These are phyloP conservation scores for Dispira simplex DNA, from an alignment of 192 early-diverging fungal species.

Conservation along the genomic window DNA sequence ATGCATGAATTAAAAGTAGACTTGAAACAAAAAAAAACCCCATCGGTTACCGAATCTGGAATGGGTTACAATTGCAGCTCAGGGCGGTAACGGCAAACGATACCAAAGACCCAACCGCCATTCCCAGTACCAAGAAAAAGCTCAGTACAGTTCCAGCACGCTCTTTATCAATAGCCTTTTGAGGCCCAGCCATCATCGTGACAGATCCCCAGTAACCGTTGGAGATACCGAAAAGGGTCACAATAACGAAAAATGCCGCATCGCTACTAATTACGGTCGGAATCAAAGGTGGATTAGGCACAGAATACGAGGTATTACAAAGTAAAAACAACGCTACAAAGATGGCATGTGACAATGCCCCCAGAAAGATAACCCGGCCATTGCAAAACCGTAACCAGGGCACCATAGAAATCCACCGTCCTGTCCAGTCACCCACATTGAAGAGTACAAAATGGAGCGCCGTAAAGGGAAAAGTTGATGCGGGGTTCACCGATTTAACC, in stretches of 20 bases:
- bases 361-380: slow-evolving; percentile 19
- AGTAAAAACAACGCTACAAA: slow-evolving; percentile 55
- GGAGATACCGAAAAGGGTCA: slow-evolving; percentile 42
- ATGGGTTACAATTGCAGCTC: slow-evolving; percentile 23
- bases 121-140: slow-evolving; percentile 43
- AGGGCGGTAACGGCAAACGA: slow-evolving; percentile 30
- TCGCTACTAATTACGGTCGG: slow-evolving; percentile 20
- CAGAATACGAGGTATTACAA: slow-evolving; percentile 40
- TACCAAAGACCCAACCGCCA: slow-evolving; percentile 47
- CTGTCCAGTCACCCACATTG: slow-evolving; percentile 59
- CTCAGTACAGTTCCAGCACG: slow-evolving; percentile 50
- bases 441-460: slow-evolving; percentile 57
- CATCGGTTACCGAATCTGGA: slow-evolving; percentile 2
- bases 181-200: slow-evolving; percentile 41
- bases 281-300: slow-evolving; percentile 1
- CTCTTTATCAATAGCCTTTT: slow-evolving; percentile 23
- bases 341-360: slow-evolving; percentile 31
- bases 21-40: too few relatives aligned
- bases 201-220: slow-evolving; percentile 50
- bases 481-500: slow-evolving; percentile 36
- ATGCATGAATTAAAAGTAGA: too few relatives aligned
- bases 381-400: slow-evolving; percentile 22
- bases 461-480: slow-evolving; percentile 35
- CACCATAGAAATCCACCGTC: slow-evolving; percentile 35
- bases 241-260: slow-evolving; percentile 22